These are phyloP conservation scores for Termitomyces sp. DNA, from an alignment of 768 basidiomycete species.

Conservation along the genomic window DNA sequence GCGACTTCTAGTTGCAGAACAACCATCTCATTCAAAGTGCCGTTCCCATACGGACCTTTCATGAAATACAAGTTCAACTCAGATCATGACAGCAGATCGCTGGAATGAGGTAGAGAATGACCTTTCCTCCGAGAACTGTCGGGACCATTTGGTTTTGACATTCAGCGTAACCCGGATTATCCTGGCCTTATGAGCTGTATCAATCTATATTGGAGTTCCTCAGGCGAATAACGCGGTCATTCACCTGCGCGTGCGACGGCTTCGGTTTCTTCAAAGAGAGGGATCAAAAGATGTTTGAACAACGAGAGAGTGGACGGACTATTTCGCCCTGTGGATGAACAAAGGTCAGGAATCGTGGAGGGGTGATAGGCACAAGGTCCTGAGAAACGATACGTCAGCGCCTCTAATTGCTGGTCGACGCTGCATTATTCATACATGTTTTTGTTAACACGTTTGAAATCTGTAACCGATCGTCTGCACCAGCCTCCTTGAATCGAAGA, in stretches of 20 bases:
- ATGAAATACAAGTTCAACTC: neutral
- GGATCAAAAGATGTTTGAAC: neutral
- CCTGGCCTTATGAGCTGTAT: constrained; percentile 26
- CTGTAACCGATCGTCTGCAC: constrained; percentile 11
- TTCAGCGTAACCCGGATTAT: constrained; percentile 35
- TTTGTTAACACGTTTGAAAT: constrained; percentile 23
- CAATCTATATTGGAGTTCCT: neutral
- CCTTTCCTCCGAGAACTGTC: constrained; percentile 32
- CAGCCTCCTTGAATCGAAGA: constrained; percentile 29
- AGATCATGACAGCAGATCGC: neutral
- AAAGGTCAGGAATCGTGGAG: constrained; percentile 39
- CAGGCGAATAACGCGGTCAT: neutral
- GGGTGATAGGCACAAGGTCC: constrained; percentile 40
- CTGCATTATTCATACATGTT: constrained; percentile 9
- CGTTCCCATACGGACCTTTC: constrained; percentile 25
- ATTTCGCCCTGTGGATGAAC: constrained; percentile 33
- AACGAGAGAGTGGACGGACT: neutral
- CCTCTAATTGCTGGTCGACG: neutral
- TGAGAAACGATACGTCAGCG: constrained; percentile 4
- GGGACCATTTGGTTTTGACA: constrained; percentile 44
- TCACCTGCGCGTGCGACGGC: constrained; percentile 33
- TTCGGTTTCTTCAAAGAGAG: constrained; percentile 10
- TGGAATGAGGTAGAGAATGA: constrained; percentile 33
- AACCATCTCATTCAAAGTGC: constrained; percentile 36
- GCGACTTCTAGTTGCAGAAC: constrained; percentile 15